Conservation (phyloP, 768 basidiomycete genomes). For the Russula sp. region DNA sequence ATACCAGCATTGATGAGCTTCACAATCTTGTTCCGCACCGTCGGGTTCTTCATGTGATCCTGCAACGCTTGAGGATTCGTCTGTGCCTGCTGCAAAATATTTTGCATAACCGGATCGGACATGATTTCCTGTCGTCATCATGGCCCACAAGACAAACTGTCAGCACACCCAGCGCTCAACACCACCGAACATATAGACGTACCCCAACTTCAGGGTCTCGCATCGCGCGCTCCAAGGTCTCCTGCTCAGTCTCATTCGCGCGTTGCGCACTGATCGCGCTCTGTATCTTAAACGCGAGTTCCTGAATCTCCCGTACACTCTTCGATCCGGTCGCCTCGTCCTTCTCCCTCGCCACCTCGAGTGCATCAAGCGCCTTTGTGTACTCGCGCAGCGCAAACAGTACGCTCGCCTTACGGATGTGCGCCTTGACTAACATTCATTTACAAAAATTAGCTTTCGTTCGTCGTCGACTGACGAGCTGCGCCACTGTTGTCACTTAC, state of each 20-base stretch:
- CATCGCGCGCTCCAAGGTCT: conserved; percentile 93
- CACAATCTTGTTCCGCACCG: conserved; percentile 75
- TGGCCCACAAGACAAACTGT: background rate
- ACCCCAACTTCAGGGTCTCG: conserved; percentile 94
- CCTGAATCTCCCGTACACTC: conserved; percentile 79
- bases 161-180: background rate
- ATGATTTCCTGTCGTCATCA: conserved; percentile 60
- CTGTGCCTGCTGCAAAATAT: conserved; percentile 93
- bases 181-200: conserved; percentile 16
- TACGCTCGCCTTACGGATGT: conserved; percentile 89
- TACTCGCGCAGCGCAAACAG: conserved; percentile 89
- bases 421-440: conserved; percentile 70
- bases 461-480: background rate
- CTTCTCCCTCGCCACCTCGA: conserved; percentile 70
- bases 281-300: conserved; percentile 76
- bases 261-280: conserved; percentile 77
- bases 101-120: conserved; percentile 90
- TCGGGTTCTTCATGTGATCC: conserved; percentile 95
- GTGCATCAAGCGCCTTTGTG: conserved; percentile 78
- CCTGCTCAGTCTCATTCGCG: conserved; percentile 83
- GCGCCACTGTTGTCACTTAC: conserved; percentile 41
- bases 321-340: conserved; percentile 67
- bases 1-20: conserved; percentile 92
- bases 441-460: background rate
- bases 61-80: conserved; percentile 81